These are phyloP conservation scores for Xylariaceae sp. DNA, from an alignment of 2,329 filamentous ascomycete genomes.

Conservation along the genomic window DNA sequence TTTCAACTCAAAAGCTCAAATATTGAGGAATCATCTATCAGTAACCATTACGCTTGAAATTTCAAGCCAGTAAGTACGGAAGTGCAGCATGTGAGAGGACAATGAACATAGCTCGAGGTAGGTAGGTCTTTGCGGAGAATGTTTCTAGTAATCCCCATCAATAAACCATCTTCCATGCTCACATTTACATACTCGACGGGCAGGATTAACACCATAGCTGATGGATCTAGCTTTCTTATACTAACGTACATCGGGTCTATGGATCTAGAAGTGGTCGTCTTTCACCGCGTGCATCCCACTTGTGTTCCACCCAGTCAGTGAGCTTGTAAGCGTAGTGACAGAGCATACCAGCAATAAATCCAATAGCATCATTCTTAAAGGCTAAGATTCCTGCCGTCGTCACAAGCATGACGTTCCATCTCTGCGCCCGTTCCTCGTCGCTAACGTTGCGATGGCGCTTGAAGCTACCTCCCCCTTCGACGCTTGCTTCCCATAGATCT, in stretches of 20 bases:
- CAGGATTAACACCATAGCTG: no score
- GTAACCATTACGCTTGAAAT: no score
- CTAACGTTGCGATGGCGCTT: constrained; percentile 51
- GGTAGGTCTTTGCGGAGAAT: no score
- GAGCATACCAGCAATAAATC: constrained; percentile 77
- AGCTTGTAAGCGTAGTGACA: constrained; percentile 69
- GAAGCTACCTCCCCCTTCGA: constrained; percentile 37
- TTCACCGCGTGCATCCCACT: constrained; percentile 19
- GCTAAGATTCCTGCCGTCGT: constrained; percentile 80
- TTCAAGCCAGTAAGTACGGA: no score
- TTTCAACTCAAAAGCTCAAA: no score
- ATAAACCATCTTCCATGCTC: no score
- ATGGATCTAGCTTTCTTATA: no score
- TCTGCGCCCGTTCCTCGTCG: constrained; percentile 67
- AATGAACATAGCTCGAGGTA: no score
- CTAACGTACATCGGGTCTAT: background rate
- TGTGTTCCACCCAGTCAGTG: constrained; percentile 37
- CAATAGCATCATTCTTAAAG: constrained; percentile 86
- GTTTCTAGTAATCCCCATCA: no score
- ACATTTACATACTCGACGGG: no score
- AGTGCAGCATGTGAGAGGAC: no score
- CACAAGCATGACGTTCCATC: constrained; percentile 88
- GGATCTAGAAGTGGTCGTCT: constrained; percentile 33
- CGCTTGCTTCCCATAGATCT: constrained; percentile 45
- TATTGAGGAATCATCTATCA: no score